Evolutionary conservation across 2,329 filamentous ascomycete species (phyloP).

Genomic region (Colletotrichum filicis): DNA sequence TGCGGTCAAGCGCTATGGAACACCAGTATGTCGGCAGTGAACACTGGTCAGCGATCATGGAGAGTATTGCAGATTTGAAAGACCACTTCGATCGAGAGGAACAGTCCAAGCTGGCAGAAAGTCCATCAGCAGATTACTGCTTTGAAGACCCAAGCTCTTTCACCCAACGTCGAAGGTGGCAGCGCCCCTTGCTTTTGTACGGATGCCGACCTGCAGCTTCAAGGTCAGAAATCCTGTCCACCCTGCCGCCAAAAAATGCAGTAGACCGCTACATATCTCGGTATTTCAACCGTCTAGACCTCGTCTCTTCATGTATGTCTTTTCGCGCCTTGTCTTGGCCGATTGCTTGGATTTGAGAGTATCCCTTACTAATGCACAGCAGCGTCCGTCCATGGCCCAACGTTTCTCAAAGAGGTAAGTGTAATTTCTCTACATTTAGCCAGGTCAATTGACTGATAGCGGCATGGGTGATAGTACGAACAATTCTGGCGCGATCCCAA

Average conservation of each 20-base stretch:
- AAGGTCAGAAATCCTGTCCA: conserved; percentile 45
- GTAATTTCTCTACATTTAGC: neutral
- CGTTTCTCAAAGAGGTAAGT: conserved; percentile 38
- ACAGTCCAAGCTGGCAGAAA: neutral
- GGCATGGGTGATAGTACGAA: conserved; percentile 37
- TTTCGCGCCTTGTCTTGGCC: fast-evolving
- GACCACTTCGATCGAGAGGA: conserved; percentile 45
- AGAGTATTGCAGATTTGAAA: conserved; percentile 52
- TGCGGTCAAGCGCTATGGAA: conserved; percentile 40
- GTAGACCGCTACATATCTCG: conserved; percentile 48
- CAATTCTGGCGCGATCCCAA: conserved; percentile 43
- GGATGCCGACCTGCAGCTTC: neutral
- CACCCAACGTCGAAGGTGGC: neutral
- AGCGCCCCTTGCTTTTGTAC: conserved; percentile 12
- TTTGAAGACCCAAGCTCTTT: fast-evolving
- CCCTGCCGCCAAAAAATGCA: conserved; percentile 44
- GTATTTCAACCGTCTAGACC: conserved; percentile 50
- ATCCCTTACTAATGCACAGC: neutral
- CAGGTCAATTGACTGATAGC: neutral
- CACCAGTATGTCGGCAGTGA: conserved; percentile 47
- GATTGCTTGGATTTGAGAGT: no score
- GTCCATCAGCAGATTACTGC: fast-evolving
- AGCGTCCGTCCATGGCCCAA: conserved; percentile 45
- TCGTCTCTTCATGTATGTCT: conserved; percentile 17
- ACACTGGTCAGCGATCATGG: conserved; percentile 54